phyloP scores from a whole-genome alignment of 208 protist genomes.

The Angomonas deanei region DNA sequence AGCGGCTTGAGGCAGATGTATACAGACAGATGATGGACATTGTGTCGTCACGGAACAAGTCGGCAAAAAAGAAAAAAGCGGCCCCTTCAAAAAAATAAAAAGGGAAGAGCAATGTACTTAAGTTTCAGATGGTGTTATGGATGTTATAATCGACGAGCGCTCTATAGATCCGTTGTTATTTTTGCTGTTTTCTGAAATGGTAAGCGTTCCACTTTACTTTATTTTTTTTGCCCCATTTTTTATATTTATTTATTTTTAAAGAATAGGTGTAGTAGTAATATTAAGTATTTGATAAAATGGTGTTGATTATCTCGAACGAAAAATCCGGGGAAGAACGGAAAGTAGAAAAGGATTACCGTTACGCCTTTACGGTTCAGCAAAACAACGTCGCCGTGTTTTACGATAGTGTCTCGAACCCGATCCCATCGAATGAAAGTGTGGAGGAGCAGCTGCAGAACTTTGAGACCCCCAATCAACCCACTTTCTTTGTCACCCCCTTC shows the following conservation, averaged over 20 bases:
- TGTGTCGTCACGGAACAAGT: constrained; percentile 40
- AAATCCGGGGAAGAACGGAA: background rate
- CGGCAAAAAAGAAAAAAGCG: constrained; percentile 27
- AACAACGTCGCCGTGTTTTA: constrained; percentile 14
- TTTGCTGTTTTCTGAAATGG: no score
- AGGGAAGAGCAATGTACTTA: constrained; percentile 2
- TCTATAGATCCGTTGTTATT: no score
- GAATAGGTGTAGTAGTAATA: background rate
- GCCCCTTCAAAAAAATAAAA: no score
- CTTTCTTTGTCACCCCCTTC: constrained; percentile 68
- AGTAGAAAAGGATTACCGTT: constrained; percentile 4
- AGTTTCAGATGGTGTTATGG: constrained; percentile 4
- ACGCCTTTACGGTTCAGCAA: constrained; percentile 8
- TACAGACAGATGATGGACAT: constrained; percentile 50
- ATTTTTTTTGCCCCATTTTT: constrained; percentile 3
- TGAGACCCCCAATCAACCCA: constrained; percentile 16
- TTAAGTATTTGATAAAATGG: no score
- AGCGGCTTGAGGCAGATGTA: constrained; percentile 61
- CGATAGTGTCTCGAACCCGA: background rate
- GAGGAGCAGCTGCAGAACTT: constrained; percentile 7
- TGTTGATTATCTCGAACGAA: constrained; percentile 18
- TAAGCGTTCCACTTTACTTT: constrained; percentile 3
- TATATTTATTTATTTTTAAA: background rate
- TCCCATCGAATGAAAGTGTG: background rate
- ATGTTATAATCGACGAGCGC: no score